Base-by-base conservation (phyloP, 2,329 filamentous ascomycete genomes). In the Aspergillus ustus region DNA sequence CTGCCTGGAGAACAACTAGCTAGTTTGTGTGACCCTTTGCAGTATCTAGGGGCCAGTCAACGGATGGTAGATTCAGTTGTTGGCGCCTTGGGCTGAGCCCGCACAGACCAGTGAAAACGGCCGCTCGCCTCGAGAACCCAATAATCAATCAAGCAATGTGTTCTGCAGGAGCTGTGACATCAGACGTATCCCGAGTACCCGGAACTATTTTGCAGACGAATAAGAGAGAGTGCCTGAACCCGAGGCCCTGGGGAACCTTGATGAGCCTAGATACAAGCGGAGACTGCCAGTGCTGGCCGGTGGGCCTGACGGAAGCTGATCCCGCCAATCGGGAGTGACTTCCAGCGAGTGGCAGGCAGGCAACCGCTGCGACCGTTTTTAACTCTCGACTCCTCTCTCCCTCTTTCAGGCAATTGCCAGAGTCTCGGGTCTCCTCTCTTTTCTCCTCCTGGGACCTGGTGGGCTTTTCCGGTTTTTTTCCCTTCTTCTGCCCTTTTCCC, bases 31-130 rank as follows among this genome's bases (percentile, higher is more conserved):
- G 55, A 57, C n/a, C 46, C 55, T 17, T 34, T 57, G 31, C 55
- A 57, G 46, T 51, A 57, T 51, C 19, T 57, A 20, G 55, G 55
- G n/a, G 55, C 55, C 34, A 57, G 55, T 31, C 45, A 50, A 25
- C 55, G 31, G 22, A 57, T 51, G 55, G 55, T 57, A 8, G 55
- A 57, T 29, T 34, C 55, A 28, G 55, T 57, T 40, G 46, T 57
- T 31, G 52, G 52, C 8, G 29, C 48, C 22, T 11, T 49, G 19
- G 46, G 34, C 4, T 40, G 34, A 40, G 8, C 34, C 11, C 34
- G 34, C 15, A 25, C 15, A 2, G 34, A 40, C 34, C 34, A 40
- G 34, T 40, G 15, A 11, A 40, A 40, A 15, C 15, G 9, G 13
- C 34, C 13, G 34, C 34, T 40, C 2, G 34, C 13, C 3, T 40